Conservation (phyloP, 768 basidiomycete species). For the Russula dissimulans region DNA sequence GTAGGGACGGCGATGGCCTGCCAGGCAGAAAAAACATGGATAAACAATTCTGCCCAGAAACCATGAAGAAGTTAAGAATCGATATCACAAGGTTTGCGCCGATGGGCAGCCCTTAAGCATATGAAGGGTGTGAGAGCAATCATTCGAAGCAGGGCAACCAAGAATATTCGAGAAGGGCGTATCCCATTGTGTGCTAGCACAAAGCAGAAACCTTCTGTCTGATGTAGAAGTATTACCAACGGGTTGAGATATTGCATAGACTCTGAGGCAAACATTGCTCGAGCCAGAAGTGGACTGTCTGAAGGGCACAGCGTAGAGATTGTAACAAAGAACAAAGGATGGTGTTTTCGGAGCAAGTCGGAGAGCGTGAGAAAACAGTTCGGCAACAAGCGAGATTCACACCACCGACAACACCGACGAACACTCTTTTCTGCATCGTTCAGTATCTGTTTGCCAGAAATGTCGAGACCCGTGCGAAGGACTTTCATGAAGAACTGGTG, state of each 20-base stretch:
- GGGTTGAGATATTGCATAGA: neutral
- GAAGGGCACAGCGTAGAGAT: neutral
- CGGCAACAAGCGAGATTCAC: constrained; percentile 4
- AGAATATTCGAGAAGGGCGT: neutral
- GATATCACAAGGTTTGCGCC: neutral
- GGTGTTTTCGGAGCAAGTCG: neutral
- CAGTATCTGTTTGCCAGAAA: neutral
- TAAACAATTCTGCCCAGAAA: neutral
- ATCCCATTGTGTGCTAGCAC: neutral
- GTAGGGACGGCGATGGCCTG: neutral
- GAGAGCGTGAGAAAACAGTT: neutral
- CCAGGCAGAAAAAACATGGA: neutral
- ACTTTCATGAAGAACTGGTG: constrained; percentile 19
- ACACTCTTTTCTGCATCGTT: neutral
- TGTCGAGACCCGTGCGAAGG: constrained; percentile 8
- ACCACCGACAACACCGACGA: constrained; percentile 2
- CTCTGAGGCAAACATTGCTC: no score
- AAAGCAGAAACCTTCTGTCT: neutral
- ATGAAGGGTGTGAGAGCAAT: neutral
- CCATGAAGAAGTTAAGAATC: no score
- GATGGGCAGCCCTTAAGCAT: neutral
- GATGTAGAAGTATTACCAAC: neutral
- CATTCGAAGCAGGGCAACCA: neutral
- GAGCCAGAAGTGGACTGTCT: no score
- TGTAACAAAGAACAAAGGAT: neutral